Evolutionary conservation across 306 rosid genomes (phyloP).

Genomic region (Begonia loranthoides): DNA sequence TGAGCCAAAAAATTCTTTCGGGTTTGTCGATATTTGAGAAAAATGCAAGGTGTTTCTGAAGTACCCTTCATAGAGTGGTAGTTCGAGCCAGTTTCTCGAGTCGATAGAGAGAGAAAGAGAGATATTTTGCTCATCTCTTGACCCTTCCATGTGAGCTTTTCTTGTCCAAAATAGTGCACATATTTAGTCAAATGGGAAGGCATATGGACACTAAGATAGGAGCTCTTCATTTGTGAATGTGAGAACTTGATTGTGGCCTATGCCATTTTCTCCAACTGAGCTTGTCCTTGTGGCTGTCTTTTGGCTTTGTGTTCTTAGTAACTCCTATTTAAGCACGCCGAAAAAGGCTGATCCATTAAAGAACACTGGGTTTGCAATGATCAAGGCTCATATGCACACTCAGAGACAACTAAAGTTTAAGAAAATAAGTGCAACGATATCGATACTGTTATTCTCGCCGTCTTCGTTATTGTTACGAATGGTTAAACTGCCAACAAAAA

Average conservation of each 20-base stretch:
- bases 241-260: constrained; percentile 49
- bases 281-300: not conserved
- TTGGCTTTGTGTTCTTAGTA: constrained; percentile 16
- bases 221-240: constrained; percentile 18
- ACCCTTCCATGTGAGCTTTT: constrained; percentile 15
- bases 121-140: constrained; percentile 1
- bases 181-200: constrained; percentile 51
- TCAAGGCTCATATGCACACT: too few species aligned
- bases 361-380: constrained; percentile 26
- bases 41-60: constrained; percentile 60
- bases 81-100: constrained; percentile 17
- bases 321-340: not conserved
- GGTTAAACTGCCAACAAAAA: too few species aligned
- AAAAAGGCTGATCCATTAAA: not conserved
- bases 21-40: constrained; percentile 18
- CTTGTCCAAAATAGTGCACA: constrained; percentile 49
- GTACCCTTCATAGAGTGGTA: constrained; percentile 21
- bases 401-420: too few species aligned
- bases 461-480: too few species aligned
- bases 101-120: constrained; percentile 41
- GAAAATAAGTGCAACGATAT: too few species aligned
- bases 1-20: constrained; percentile 5
- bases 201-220: constrained; percentile 23
- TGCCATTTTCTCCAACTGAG: constrained; percentile 18
- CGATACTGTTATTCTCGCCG: too few species aligned